Conservation (phyloP, 352 stramenopile species). For the Phytophthora melonis region DNA sequence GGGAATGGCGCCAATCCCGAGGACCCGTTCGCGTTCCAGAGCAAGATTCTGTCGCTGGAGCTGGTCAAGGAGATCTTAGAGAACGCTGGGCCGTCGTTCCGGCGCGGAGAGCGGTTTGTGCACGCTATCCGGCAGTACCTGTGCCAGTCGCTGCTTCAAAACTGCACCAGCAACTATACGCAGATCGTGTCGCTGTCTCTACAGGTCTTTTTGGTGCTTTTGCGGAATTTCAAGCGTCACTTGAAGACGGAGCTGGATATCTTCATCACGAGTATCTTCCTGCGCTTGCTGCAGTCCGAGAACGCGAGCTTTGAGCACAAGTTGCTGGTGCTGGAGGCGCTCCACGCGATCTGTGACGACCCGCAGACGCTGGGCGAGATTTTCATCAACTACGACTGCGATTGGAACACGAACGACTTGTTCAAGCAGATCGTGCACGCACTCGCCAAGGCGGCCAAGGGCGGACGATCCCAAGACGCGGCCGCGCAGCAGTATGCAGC, state of each 20-base stretch:
- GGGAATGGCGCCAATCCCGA: conserved; percentile 53
- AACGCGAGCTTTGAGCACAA: conserved; percentile 99
- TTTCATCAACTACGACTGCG: conserved; percentile 99
- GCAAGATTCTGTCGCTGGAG: conserved; percentile 98
- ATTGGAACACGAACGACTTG: conserved; percentile 97
- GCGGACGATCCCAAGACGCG: conserved; percentile 65
- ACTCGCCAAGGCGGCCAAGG: conserved; percentile 96
- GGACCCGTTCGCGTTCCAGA: conserved; percentile 95
- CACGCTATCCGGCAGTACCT: conserved; percentile 96
- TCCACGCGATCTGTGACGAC: conserved; percentile 96
- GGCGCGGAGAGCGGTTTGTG: conserved; percentile 96
- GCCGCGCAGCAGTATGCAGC: conserved; percentile 59
- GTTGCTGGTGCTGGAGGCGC: conserved; percentile 96
- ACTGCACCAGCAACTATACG: conserved; percentile 98
- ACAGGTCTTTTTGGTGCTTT: conserved; percentile 98
- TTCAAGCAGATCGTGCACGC: conserved; percentile 98
- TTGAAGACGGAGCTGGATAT: conserved; percentile 99
- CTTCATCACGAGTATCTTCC: conserved; percentile 99
- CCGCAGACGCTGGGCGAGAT: conserved; percentile 96
- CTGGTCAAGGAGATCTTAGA: conserved; percentile 98
- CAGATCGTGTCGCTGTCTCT: conserved; percentile 97
- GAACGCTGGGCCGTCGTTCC: conserved; percentile 95
- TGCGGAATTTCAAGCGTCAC: conserved; percentile 94
- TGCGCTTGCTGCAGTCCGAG: conserved; percentile 96
- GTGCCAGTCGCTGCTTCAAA: conserved; percentile 98